Evolutionary conservation across 768 basidiomycete species (phyloP).

Genomic region (Russula emetica): DNA sequence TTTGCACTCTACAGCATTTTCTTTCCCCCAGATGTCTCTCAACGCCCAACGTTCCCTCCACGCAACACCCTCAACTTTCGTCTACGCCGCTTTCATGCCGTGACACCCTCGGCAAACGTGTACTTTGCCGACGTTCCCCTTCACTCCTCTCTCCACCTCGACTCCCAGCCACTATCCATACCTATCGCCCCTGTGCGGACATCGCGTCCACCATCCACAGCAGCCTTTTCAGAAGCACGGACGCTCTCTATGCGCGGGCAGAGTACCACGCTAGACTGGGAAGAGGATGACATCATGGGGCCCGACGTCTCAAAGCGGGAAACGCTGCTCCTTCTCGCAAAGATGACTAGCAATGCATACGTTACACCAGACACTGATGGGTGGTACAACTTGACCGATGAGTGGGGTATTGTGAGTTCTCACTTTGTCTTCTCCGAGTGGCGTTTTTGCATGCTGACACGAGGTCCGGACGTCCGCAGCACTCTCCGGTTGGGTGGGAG

Average conservation of each 20-base stretch:
- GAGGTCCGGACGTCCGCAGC: slow-evolving; percentile 37
- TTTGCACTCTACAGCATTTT: slow-evolving; percentile 1
- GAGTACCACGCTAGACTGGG: slow-evolving; percentile 52
- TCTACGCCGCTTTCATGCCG: slow-evolving; percentile 59
- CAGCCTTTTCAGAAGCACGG: slow-evolving; percentile 36
- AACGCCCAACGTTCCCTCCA: background rate
- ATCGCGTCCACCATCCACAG: slow-evolving; percentile 45
- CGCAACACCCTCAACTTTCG: slow-evolving; percentile 40
- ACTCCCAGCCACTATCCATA: slow-evolving; percentile 39
- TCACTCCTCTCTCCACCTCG: slow-evolving; percentile 22
- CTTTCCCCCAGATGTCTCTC: background rate
- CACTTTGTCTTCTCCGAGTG: background rate
- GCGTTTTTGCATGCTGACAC: background rate
- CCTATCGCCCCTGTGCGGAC: slow-evolving; percentile 40
- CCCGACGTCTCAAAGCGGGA: slow-evolving; percentile 72
- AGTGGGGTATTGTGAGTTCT: slow-evolving; percentile 56
- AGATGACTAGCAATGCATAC: slow-evolving; percentile 90
- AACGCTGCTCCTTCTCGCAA: slow-evolving; percentile 72
- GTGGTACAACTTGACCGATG: slow-evolving; percentile 68
- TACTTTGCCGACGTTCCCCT: slow-evolving; percentile 50
- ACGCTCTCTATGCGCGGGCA: slow-evolving; percentile 40
- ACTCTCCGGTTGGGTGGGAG: slow-evolving; percentile 83
- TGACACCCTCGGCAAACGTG: slow-evolving; percentile 42
- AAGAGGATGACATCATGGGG: slow-evolving; percentile 53
- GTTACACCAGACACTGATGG: slow-evolving; percentile 42